A percentile compares a stretch with the other conserved stretches of the same genome.
phyloP scores from a whole-genome alignment of 2,329 filamentous ascomycete genomes.

The Tolypocladium guangdongense region DNA sequence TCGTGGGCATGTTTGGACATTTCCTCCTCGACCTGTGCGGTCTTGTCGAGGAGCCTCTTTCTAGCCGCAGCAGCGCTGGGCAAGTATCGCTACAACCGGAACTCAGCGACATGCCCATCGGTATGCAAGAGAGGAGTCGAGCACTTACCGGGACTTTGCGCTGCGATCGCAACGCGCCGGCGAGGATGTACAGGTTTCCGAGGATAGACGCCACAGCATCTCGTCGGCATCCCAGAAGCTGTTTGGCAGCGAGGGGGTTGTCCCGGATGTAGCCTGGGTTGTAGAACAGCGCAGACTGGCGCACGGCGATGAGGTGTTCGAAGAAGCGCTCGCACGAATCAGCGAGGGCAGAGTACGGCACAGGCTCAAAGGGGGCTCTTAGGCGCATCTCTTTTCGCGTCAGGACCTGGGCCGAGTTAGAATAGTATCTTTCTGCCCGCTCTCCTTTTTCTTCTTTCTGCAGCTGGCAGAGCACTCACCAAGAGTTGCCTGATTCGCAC shows the following conservation, averaged over 20 bases:
- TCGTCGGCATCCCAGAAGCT: slow-evolving; percentile 38
- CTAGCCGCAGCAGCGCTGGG: slow-evolving; percentile 43
- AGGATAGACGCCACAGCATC: slow-evolving; percentile 48
- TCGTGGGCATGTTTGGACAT: slow-evolving; percentile 12
- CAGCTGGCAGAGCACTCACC: slow-evolving; percentile 15
- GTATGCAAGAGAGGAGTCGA: background rate
- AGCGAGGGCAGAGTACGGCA: slow-evolving; percentile 45
- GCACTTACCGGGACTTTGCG: slow-evolving; percentile 35
- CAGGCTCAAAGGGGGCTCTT: slow-evolving; percentile 43
- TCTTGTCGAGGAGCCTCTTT: slow-evolving; percentile 38
- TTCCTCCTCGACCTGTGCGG: slow-evolving; percentile 33
- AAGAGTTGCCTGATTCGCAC: slow-evolving; percentile 45
- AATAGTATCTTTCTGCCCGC: background rate
- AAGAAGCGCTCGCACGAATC: slow-evolving; percentile 47
- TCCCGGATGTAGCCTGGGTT: slow-evolving; percentile 41
- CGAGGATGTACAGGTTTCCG: slow-evolving; percentile 47
- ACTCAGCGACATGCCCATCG: background rate
- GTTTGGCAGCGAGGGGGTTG: slow-evolving; percentile 35
- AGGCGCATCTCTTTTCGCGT: slow-evolving; percentile 49
- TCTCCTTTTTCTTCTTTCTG: too few relatives aligned
- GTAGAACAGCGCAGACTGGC: slow-evolving; percentile 47
- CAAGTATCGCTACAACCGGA: slow-evolving; percentile 32
- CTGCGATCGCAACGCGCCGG: slow-evolving; percentile 40
- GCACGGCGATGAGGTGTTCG: slow-evolving; percentile 45
- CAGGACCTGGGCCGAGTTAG: slow-evolving; percentile 24